A percentile compares a stretch with the other conserved stretches of the same genome.
These are phyloP conservation scores for Eucalyptus cloeziana DNA, from an alignment of 345 rosid genomes.

Conservation along the genomic window DNA sequence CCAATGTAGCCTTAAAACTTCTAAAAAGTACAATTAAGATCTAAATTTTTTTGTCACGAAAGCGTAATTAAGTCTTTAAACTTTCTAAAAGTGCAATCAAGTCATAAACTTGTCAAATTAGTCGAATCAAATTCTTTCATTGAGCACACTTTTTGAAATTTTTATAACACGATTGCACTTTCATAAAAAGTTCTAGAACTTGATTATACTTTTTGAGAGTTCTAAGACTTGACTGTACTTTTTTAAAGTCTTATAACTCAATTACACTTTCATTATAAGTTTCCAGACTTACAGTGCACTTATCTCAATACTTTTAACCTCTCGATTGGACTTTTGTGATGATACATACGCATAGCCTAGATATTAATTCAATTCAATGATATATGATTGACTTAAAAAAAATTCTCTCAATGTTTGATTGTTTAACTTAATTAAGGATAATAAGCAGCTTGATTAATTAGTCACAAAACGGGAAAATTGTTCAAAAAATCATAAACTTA, in stretches of 20 bases:
- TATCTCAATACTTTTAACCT: background rate
- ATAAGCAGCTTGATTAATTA: background rate
- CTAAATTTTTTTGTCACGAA: too few relatives aligned
- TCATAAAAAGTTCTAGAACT: too few relatives aligned
- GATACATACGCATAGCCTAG: background rate
- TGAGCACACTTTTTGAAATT: too few relatives aligned
- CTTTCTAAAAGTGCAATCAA: too few relatives aligned
- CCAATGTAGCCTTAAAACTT: too few relatives aligned
- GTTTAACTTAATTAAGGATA: background rate
- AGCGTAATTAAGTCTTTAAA: rapidly evolving
- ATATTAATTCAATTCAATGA: background rate
- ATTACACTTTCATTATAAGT: too few relatives aligned
- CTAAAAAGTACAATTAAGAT: rapidly evolving
- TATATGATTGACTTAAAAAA: background rate
- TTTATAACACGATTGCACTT: too few relatives aligned
- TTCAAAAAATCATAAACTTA: background rate
- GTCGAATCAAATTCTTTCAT: too few relatives aligned
- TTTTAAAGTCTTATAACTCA: rapidly evolving
- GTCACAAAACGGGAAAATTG: background rate
- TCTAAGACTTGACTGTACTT: rapidly evolving
- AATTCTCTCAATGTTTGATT: background rate
- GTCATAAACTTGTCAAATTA: too few relatives aligned
- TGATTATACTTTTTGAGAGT: too few relatives aligned
- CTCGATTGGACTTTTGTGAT: background rate
- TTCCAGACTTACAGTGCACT: too few relatives aligned